phyloP scores from a whole-genome alignment of 768 basidiomycete species.

The Mycena chlorophos region DNA sequence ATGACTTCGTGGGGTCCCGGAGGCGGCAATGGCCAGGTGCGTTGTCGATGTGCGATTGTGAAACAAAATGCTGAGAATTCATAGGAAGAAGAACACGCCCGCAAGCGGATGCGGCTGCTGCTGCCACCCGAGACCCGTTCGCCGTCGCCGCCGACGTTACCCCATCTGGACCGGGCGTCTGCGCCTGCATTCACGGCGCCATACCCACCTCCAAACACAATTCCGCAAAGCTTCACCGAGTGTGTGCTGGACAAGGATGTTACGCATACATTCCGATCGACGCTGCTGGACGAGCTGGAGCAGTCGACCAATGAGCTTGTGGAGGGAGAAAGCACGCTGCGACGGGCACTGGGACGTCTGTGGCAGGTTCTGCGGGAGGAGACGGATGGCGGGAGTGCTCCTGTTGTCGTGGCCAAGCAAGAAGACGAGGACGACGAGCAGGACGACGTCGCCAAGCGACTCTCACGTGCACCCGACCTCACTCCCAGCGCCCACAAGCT shows the following conservation, averaged over 20 bases:
- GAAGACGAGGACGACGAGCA: conserved; percentile 52
- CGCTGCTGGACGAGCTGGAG: conserved; percentile 75
- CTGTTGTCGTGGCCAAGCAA: conserved; percentile 61
- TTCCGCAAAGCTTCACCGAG: conserved; percentile 77
- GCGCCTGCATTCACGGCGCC: conserved; percentile 79
- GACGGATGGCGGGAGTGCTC: conserved; percentile 41
- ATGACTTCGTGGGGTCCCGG: conserved; percentile 81
- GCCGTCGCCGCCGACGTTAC: conserved; percentile 68
- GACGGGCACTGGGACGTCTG: conserved; percentile 72
- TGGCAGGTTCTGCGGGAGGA: conserved; percentile 84
- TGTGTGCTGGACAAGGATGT: conserved; percentile 85
- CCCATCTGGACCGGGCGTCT: conserved; percentile 72
- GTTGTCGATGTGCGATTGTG: conserved; percentile 19
- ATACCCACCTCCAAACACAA: conserved; percentile 64
- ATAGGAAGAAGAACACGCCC: conserved; percentile 79
- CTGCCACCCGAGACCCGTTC: conserved; percentile 64
- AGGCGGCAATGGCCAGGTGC: conserved; percentile 85
- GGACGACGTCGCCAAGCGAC: conserved; percentile 40
- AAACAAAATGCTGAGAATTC: conserved; percentile 7
- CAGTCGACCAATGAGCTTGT: conserved; percentile 81
- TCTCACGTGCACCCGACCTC: conserved; percentile 66
- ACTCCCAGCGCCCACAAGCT: conserved; percentile 65
- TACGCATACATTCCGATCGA: conserved; percentile 81
- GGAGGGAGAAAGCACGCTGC: conserved; percentile 75
- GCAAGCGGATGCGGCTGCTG: conserved; percentile 73